Conservation (phyloP, 169 alveolate genomes). For the Eimeria brunetti region DNA sequence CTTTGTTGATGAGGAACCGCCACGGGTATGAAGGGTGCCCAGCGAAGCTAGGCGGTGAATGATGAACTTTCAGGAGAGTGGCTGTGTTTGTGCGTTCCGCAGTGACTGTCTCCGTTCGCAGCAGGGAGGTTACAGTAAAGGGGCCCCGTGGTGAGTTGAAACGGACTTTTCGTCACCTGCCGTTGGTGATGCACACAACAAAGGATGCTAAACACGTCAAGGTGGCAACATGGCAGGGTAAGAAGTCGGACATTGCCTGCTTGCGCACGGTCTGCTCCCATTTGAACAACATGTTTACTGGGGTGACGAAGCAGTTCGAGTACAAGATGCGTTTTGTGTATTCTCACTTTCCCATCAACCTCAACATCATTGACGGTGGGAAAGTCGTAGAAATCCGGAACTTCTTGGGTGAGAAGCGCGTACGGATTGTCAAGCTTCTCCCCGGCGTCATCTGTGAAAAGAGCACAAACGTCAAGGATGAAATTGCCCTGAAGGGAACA, state of each 20-base stretch:
- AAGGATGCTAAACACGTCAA: slow-evolving; percentile 93
- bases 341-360: slow-evolving; percentile 99
- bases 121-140: slow-evolving; percentile 97
- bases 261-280: slow-evolving; percentile 97
- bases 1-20: not conserved
- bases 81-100: slow-evolving; percentile 64
- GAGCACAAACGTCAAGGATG: slow-evolving; percentile 97
- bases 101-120: slow-evolving; percentile 94
- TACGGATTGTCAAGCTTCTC: slow-evolving; percentile 89
- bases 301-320: slow-evolving; percentile 97
- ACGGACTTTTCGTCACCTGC: slow-evolving; percentile 97
- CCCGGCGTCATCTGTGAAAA: slow-evolving; percentile 88
- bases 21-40: not conserved
- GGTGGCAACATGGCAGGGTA: slow-evolving; percentile 97
- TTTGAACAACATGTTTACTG: slow-evolving; percentile 98
- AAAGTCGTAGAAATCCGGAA: slow-evolving; percentile 97
- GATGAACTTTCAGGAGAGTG: not conserved
- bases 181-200: slow-evolving; percentile 95
- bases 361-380: slow-evolving; percentile 96
- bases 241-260: slow-evolving; percentile 95
- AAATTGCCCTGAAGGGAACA: slow-evolving; percentile 97
- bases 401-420: slow-evolving; percentile 99
- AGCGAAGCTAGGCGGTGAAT: not conserved
- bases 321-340: slow-evolving; percentile 99
- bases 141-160: slow-evolving; percentile 98